Conservation (phyloP, 208 protist genomes). For the Trypanosomatidae sp. region DNA sequence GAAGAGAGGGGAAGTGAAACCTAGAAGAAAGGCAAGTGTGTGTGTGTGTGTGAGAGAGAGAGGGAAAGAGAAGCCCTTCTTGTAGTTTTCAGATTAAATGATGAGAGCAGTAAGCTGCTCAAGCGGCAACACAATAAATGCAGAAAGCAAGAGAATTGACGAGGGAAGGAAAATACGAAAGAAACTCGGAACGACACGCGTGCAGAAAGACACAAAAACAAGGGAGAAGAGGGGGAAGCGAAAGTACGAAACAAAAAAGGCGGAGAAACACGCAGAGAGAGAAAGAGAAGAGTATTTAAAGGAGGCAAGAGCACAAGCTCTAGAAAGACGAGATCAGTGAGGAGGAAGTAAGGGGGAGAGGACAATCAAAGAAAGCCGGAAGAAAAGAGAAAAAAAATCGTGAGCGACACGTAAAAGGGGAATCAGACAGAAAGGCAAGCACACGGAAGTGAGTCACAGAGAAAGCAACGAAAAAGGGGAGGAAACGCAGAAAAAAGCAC, state of each 20-base stretch:
- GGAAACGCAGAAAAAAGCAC: not conserved
- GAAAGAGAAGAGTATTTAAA: not conserved
- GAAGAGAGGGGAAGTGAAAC: not conserved
- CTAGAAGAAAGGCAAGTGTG: not conserved
- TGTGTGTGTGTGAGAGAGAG: not conserved
- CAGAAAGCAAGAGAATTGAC: not conserved
- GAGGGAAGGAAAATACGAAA: not conserved
- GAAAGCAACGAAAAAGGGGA: not conserved
- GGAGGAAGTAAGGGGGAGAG: not conserved
- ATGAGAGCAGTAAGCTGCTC: not conserved
- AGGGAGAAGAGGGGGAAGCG: no score
- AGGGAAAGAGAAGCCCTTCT: not conserved
- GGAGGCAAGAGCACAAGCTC: conserved; percentile 1
- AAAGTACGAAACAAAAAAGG: no score
- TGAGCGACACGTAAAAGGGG: not conserved
- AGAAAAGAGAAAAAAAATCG: not conserved
- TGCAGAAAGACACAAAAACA: conserved; percentile 10
- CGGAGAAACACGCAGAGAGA: not conserved
- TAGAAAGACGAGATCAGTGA: not conserved
- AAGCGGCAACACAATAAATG: not conserved
- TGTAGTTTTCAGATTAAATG: not conserved
- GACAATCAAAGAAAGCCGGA: not conserved
- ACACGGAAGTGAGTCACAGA: not conserved
- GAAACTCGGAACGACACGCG: not conserved
- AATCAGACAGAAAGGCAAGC: not conserved